phyloP scores from a whole-genome alignment of 2,329 filamentous ascomycete genomes.

The Pseudodiploospora longispora region DNA sequence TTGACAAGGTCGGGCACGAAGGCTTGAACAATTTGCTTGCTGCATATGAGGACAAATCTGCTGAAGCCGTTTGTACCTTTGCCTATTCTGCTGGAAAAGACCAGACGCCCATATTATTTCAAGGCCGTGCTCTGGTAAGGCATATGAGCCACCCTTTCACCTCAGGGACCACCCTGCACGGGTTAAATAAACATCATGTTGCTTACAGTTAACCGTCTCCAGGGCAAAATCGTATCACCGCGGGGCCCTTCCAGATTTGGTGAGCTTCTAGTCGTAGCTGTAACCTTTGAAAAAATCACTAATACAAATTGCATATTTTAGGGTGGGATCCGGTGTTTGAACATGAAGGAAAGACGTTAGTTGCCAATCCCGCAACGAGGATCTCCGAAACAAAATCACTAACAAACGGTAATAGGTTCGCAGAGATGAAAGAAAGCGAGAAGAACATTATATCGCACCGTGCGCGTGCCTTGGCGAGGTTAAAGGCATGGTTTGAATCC shows the following conservation, averaged over 20 bases:
- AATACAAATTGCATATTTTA: constrained; percentile 25
- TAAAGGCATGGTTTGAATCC: constrained; percentile 64
- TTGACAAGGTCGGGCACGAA: constrained; percentile 70
- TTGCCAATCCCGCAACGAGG: constrained; percentile 5
- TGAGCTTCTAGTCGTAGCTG: constrained; percentile 33
- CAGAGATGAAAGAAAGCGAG: constrained; percentile 82
- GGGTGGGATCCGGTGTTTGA: constrained; percentile 98
- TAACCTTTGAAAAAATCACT: background rate
- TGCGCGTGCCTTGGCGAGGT: constrained; percentile 74
- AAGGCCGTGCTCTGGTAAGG: constrained; percentile 74
- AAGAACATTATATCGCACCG: constrained; percentile 95
- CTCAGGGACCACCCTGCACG: too few relatives aligned
- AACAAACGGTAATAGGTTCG: constrained; percentile 46
- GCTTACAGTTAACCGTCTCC: constrained; percentile 2
- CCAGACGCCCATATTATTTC: constrained; percentile 77
- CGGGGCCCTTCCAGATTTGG: constrained; percentile 78
- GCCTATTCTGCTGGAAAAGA: constrained; percentile 83
- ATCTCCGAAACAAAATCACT: background rate
- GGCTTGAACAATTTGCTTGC: constrained; percentile 86
- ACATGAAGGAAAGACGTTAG: constrained; percentile 75
- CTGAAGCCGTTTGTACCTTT: constrained; percentile 93
- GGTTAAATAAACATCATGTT: background rate
- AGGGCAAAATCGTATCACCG: constrained; percentile 74
- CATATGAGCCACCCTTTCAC: background rate
- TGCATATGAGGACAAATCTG: constrained; percentile 83